phyloP scores from a whole-genome alignment of 1,284 basidiomycete species.

The Inonotus hispidus region DNA sequence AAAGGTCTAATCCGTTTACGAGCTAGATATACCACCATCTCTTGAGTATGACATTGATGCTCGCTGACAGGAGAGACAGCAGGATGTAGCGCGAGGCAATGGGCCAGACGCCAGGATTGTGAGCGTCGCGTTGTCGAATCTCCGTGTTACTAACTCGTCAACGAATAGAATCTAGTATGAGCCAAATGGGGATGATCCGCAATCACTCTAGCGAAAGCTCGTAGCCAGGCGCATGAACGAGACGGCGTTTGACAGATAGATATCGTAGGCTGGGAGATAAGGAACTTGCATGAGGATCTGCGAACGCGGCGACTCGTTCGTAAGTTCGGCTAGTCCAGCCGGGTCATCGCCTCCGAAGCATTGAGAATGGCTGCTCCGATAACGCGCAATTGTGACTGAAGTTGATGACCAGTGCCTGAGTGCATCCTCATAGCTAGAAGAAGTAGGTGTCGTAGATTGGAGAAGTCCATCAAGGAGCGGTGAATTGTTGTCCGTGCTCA shows the following conservation, averaged over 20 bases:
- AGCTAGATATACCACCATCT: slow-evolving; percentile 97
- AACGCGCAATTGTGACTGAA: no score
- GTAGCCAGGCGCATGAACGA: slow-evolving; percentile 84
- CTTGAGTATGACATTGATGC: slow-evolving; percentile 94
- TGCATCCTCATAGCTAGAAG: no score
- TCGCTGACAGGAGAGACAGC: slow-evolving; percentile 86
- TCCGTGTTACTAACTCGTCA: slow-evolving; percentile 75
- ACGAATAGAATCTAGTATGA: slow-evolving; percentile 97
- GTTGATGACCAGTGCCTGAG: no score
- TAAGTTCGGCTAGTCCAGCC: slow-evolving; percentile 48
- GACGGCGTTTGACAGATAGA: slow-evolving; percentile 63
- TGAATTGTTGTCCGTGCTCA: no score
- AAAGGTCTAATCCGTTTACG: slow-evolving; percentile 87
- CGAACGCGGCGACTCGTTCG: slow-evolving; percentile 56
- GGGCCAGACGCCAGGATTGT: slow-evolving; percentile 80
- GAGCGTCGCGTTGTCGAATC: slow-evolving; percentile 83
- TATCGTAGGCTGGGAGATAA: slow-evolving; percentile 84
- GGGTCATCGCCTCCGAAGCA: no score
- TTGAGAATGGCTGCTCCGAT: no score
- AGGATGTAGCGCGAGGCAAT: slow-evolving; percentile 86
- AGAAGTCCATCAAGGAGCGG: no score
- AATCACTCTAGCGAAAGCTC: slow-evolving; percentile 88
- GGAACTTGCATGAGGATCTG: slow-evolving; percentile 92
- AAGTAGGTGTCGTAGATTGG: no score
- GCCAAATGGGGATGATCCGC: slow-evolving; percentile 93